Base-by-base conservation (phyloP, 2,329 filamentous ascomycete species). In the Phyllosticta citrichinensis region DNA sequence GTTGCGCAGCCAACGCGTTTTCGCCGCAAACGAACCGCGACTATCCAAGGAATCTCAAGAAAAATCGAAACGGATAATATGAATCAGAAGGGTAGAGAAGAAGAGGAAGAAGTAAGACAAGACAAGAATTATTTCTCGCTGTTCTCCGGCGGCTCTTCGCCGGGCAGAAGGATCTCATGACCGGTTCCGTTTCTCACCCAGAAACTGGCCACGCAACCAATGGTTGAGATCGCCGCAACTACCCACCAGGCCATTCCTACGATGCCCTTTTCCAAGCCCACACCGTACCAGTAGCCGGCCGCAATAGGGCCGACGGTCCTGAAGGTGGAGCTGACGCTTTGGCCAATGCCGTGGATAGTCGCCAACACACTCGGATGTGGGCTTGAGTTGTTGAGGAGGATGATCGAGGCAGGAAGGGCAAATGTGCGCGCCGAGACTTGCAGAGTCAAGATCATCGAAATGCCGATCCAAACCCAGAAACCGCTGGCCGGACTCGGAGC, bases 361-460 rank as follows among this genome's bases (percentile, higher is more conserved):
- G 80, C 83, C 8, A 85, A 69, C 0, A 85, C 78, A 25, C 72
- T 76, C 0, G 80, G 77, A 65, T 84, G 79, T 0, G 83, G 80
- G 1, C 80, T 79, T 61, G 76, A 80, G 64, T 85, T 85, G 65
- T 85, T 85, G 11, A 85, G 74, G 0, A 85, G 68, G 51, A 85
- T 83, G 19, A 83, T 82, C 3, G 73, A 75, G 0, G 81, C 81
- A 0, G 83, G 83, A 0, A 85, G 70, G 0, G 80, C 77, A 66
- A 92, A 90, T 0, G 89, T 93, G 27, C 88, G 80, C 0, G 86
- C 88, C 3, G 86, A 77, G 17, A 91, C 88, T 69, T 92, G 88
- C 9, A 91, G 70, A 17, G 83, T 77, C 1, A 89, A 77, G 1
- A 89, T 84, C 2, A 82, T 68, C 0, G 80, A 79, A 19, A 91